phyloP scores from a whole-genome alignment of 176 grass and related monocot genomes.

The Phragmites australis region DNA sequence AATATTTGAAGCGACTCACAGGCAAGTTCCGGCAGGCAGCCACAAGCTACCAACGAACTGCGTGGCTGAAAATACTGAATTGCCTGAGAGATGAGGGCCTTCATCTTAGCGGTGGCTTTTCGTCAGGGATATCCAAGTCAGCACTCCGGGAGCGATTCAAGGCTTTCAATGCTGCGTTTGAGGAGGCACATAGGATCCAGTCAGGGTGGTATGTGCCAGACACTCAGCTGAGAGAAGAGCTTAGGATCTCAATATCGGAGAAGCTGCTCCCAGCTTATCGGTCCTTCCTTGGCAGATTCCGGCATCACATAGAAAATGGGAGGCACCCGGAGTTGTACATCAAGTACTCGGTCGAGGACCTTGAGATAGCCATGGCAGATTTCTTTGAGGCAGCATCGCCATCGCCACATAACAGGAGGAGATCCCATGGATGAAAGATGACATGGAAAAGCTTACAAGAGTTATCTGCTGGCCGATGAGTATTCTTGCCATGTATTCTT shows the following conservation, averaged over 20 bases:
- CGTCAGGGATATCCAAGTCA: conserved; percentile 77
- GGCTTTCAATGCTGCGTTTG: conserved; percentile 79
- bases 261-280: conserved; percentile 88
- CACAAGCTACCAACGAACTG: conserved; percentile 70
- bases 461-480: background rate
- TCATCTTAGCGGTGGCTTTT: conserved; percentile 78
- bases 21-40: conserved; percentile 62
- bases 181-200: conserved; percentile 75
- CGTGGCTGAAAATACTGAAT: conserved; percentile 78
- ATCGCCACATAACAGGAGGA: conserved; percentile 53
- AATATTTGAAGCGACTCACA: conserved; percentile 65
- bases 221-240: conserved; percentile 82
- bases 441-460: conserved; percentile 15
- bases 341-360: conserved; percentile 89
- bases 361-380: conserved; percentile 61
- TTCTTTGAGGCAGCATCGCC: conserved; percentile 74
- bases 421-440: conserved; percentile 51
- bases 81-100: conserved; percentile 87
- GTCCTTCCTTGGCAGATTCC: conserved; percentile 84
- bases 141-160: conserved; percentile 84
- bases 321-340: conserved; percentile 88
- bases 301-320: conserved; percentile 83
- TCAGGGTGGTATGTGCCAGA: conserved; percentile 79
- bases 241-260: conserved; percentile 85
- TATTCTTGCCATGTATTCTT: conserved; percentile 46